phyloP scores from a whole-genome alignment of 805 yeast species.

The Saccharomycopsis javanensis region DNA sequence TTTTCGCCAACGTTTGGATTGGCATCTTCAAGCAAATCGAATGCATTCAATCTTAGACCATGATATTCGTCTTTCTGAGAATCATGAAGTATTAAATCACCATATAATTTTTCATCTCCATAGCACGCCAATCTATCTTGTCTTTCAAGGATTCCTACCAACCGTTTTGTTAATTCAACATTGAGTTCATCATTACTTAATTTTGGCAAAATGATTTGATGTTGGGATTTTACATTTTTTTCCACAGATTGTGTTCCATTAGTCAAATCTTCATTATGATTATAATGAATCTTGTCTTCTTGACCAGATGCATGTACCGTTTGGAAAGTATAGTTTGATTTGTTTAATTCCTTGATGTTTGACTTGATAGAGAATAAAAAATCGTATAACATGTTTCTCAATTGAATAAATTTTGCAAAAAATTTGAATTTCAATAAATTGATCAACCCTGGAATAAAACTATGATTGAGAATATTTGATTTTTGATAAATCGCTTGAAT shows the following conservation, averaged over 20 bases:
- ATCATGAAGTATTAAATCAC: slow-evolving; percentile 25
- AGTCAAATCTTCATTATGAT: neutral
- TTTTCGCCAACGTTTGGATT: slow-evolving; percentile 37
- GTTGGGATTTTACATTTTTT: neutral
- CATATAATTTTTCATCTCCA: slow-evolving; percentile 20
- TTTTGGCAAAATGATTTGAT: slow-evolving; percentile 13
- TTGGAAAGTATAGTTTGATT: slow-evolving; percentile 23
- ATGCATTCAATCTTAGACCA: slow-evolving; percentile 36
- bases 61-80: slow-evolving; percentile 24
- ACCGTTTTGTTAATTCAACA: slow-evolving; percentile 11
- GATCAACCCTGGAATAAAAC: slow-evolving; percentile 39
- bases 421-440: slow-evolving; percentile 36
- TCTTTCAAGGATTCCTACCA: slow-evolving; percentile 1
- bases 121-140: slow-evolving; percentile 6
- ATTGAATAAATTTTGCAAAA: slow-evolving; percentile 36
- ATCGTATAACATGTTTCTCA: slow-evolving; percentile 51
- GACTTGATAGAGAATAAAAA: slow-evolving; percentile 44
- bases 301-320: neutral
- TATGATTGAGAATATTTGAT: slow-evolving; percentile 32
- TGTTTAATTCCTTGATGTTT: slow-evolving; percentile 23
- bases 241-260: neutral
- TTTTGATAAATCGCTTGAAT: slow-evolving; percentile 37
- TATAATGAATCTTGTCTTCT: neutral
- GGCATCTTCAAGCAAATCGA: slow-evolving; percentile 52
- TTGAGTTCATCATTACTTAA: slow-evolving; percentile 14